A percentile compares a stretch with the other conserved stretches of the same genome.
These are phyloP conservation scores for Eimeria mitis DNA, from an alignment of 169 alveolate species.

Conservation along the genomic window DNA sequence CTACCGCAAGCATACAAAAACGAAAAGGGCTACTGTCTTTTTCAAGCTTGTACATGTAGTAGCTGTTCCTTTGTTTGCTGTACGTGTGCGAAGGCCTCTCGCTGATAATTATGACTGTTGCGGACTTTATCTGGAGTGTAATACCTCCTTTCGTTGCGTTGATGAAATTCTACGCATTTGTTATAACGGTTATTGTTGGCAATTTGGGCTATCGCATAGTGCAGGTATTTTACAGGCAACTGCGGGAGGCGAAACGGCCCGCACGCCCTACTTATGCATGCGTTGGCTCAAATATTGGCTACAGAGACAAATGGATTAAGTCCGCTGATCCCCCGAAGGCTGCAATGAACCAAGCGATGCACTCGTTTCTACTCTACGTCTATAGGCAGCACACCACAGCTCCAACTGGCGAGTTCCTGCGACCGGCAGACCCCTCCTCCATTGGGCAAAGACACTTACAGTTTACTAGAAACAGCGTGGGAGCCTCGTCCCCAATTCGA, in stretches of 20 bases:
- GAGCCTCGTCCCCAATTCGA: background rate
- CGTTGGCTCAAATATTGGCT: background rate
- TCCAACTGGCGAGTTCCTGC: background rate
- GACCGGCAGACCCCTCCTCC: background rate
- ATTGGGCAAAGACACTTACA: background rate
- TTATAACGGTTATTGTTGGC: background rate
- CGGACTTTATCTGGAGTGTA: constrained; percentile 24
- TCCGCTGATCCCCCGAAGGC: background rate
- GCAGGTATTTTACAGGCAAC: constrained; percentile 27
- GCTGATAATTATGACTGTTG: background rate
- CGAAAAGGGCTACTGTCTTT: background rate
- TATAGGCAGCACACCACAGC: background rate
- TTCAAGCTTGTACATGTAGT: background rate
- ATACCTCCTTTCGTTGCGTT: constrained; percentile 30
- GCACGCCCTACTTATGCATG: background rate
- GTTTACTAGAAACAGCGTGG: constrained; percentile 2
- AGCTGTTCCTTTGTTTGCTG: background rate
- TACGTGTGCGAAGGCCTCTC: constrained; percentile 32
- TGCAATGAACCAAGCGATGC: background rate
- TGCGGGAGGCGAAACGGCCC: constrained; percentile 49
- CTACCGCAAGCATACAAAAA: background rate
- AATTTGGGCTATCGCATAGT: constrained; percentile 41
- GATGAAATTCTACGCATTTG: background rate
- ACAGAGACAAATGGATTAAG: constrained; percentile 7
- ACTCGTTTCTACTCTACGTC: background rate